These are phyloP conservation scores for Beauveria varroae DNA, from an alignment of 2,329 filamentous ascomycete species.

Conservation along the genomic window DNA sequence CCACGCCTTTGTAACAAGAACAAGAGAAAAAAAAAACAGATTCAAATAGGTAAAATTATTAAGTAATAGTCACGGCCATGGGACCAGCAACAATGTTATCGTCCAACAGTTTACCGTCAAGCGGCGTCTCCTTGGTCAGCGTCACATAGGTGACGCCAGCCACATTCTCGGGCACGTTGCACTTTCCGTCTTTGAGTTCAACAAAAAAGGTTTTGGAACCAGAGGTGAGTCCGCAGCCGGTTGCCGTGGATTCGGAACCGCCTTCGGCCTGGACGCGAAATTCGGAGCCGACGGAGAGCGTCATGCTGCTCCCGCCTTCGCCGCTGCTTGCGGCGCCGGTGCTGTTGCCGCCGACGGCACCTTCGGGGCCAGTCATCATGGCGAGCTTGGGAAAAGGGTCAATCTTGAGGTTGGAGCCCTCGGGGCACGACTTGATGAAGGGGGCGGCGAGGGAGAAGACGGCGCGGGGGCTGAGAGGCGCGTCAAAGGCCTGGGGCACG, in stretches of 20 bases:
- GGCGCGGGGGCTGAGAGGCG: conserved; percentile 48
- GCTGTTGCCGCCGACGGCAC: neutral
- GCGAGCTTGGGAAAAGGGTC: conserved; percentile 49
- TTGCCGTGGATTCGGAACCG: conserved; percentile 47
- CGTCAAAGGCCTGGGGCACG: conserved; percentile 53
- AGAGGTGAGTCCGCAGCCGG: conserved; percentile 61
- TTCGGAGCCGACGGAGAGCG: conserved; percentile 29
- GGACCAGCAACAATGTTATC: conserved; percentile 60
- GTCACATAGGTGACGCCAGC: conserved; percentile 61
- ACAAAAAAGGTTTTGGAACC: conserved; percentile 55
- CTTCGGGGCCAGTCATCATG: conserved; percentile 18
- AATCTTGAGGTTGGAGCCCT: conserved; percentile 48
- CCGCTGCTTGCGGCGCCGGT: neutral
- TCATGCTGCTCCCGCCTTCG: conserved; percentile 21
- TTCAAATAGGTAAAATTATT: conserved; percentile 11
- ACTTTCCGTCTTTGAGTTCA: conserved; percentile 45
- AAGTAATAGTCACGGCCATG: conserved; percentile 48
- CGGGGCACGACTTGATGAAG: conserved; percentile 53
- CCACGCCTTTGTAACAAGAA: neutral
- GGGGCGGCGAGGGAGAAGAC: conserved; percentile 58
- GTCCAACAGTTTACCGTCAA: conserved; percentile 47
- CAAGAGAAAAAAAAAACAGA: neutral
- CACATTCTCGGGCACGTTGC: conserved; percentile 54
- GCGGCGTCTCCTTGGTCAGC: conserved; percentile 47
- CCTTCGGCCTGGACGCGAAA: conserved; percentile 19